Percentiles rank a stretch among this genome's conserved stretches.
Conservation (phyloP, 73 alveolate genomes). For the Paramecium biaurelia region DNA sequence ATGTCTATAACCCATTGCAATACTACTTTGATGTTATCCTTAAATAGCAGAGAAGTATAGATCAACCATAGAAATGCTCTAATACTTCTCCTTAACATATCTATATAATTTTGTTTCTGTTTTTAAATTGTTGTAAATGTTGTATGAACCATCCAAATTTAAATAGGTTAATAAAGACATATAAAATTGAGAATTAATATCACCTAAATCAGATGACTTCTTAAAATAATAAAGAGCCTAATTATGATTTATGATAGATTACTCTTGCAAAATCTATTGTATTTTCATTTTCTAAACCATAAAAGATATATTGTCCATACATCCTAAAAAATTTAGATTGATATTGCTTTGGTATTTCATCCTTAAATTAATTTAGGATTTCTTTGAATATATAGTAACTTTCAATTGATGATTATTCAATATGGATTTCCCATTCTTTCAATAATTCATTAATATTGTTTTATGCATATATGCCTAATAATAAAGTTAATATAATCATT, state of each 20-base stretch:
- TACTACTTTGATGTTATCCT: background rate
- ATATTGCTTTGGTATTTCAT: background rate
- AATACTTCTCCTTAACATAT: background rate
- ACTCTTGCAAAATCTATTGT: constrained; percentile 9
- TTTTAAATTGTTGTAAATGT: background rate
- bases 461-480: background rate
- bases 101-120: background rate
- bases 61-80: background rate
- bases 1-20: background rate
- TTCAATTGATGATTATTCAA: background rate
- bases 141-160: background rate
- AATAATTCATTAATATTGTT: background rate
- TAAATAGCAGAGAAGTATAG: background rate
- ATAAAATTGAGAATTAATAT: background rate
- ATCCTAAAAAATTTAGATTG: background rate
- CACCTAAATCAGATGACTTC: background rate
- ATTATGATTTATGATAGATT: background rate
- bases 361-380: background rate
- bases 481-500: background rate
- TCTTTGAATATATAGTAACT: background rate
- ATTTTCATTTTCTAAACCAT: background rate
- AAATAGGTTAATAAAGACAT: background rate
- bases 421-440: background rate
- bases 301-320: background rate
- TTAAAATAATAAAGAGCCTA: constrained; percentile 7